phyloP scores from a whole-genome alignment of 1,284 basidiomycete species.

The Leccinum ponderosum region DNA sequence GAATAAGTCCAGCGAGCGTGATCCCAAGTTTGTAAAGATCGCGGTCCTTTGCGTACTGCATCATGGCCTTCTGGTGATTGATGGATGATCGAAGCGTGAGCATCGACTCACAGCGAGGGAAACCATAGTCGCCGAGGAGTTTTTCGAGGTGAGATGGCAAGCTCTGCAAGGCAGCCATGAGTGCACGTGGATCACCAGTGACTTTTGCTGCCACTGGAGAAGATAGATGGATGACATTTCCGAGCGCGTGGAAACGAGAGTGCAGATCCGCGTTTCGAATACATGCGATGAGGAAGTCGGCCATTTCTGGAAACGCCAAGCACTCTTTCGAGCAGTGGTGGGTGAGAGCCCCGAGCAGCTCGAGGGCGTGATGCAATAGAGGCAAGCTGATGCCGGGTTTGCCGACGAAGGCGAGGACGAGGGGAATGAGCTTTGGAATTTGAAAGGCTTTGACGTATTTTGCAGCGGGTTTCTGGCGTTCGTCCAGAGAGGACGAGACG shows the following conservation, averaged over 20 bases:
- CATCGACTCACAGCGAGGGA: constrained; percentile 44
- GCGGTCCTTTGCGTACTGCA: constrained; percentile 42
- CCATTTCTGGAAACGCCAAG: constrained; percentile 41
- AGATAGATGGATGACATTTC: constrained; percentile 50
- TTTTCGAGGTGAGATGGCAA: constrained; percentile 48
- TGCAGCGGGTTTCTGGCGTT: constrained; percentile 34
- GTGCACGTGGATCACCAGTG: constrained; percentile 41
- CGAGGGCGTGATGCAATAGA: constrained; percentile 50
- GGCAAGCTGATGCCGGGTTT: constrained; percentile 42
- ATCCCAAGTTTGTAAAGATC: constrained; percentile 52
- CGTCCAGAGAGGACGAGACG: constrained; percentile 41
- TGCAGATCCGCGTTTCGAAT: constrained; percentile 54
- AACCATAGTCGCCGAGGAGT: constrained; percentile 48
- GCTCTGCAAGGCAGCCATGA: constrained; percentile 39
- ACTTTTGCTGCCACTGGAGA: constrained; percentile 44
- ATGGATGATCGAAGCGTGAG: constrained; percentile 38
- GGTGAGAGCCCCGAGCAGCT: constrained; percentile 43
- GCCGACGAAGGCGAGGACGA: constrained; percentile 43
- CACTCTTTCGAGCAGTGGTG: constrained; percentile 45
- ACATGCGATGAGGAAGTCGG: constrained; percentile 53
- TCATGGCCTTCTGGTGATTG: constrained; percentile 54
- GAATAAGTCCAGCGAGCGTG: constrained; percentile 46
- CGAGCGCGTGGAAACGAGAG: constrained; percentile 46
- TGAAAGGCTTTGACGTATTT: constrained; percentile 43
- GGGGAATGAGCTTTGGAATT: constrained; percentile 43